Base-by-base conservation (phyloP, 495 filamentous ascomycete genomes). In the Aspergillus diversus region DNA sequence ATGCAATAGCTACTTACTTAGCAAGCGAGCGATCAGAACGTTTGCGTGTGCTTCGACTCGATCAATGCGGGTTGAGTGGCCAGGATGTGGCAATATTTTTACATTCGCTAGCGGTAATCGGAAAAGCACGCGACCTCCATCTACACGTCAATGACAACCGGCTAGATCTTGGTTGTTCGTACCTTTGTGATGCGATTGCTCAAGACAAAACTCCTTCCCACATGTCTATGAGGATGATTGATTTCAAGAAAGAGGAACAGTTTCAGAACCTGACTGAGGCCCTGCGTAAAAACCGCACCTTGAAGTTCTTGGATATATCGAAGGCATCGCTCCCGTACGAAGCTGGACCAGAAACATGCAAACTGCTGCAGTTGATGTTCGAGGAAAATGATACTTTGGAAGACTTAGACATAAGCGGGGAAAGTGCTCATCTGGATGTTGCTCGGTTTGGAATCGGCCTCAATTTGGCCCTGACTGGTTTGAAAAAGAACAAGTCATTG, bases 401-500 rank as follows among this genome's bases (percentile, higher is more conserved):
- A 59, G 90, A 87, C 58, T 76, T 99, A 15, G 90, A 97, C 70
- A 86, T 97, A 49, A 95, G 92, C 7, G 95, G 95, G 5, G 95
- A 96, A 71, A 90, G 90, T 65, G 90, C 92, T 7, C 89, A 93
- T 69, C 80, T 97, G 31, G 95, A 97, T 70, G 90, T 92, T 50
- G 89, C 91, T 1, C 87, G 90, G 48, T 87, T 97, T 39, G 93
- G 94, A 17, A 88, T 86, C 63, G 92, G 92, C 4, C 84, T 97
- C 55, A 92, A 90, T 37, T 81, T 87, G 47, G 90, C 92, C 11
- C 77, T 99, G 59, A 82, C 81, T 7, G 92, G 93, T 3, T 77
- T 99, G 60, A 88, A 87, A 60, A 77, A 84, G 55, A 97, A 97
- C 75, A 87, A 72, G 27, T 85, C 90, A 0, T 75, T 99, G 17